Conservation (phyloP, 805 yeast genomes). For the Candida wancherniae region DNA sequence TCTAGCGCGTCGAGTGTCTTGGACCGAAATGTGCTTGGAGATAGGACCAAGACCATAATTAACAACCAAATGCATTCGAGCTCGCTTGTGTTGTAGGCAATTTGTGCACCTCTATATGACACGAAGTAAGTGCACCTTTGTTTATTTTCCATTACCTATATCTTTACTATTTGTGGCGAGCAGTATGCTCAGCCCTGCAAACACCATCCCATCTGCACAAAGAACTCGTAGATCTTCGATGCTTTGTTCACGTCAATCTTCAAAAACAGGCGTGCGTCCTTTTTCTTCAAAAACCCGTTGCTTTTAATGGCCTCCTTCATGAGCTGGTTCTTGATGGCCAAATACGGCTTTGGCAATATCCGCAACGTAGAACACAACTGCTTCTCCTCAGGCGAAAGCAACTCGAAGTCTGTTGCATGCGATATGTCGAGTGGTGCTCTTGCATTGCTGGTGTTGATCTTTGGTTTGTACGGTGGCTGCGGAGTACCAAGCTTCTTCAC, state of each 20-base stretch:
- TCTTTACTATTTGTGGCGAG: no score
- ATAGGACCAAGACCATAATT: no score
- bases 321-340: slow-evolving; percentile 84
- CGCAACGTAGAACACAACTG: slow-evolving; percentile 77
- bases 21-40: no score
- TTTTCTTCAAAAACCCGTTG: slow-evolving; percentile 79
- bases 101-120: no score
- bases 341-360: slow-evolving; percentile 86
- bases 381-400: slow-evolving; percentile 85
- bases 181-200: slow-evolving; percentile 26
- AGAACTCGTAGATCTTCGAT: slow-evolving; percentile 85
- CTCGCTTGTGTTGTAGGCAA: no score
- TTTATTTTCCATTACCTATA: no score
- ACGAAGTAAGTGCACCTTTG: no score
- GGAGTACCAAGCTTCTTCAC: slow-evolving; percentile 26
- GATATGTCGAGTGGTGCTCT: slow-evolving; percentile 60
- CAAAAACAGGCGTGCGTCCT: slow-evolving; percentile 76
- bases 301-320: slow-evolving; percentile 82
- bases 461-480: slow-evolving; percentile 39
- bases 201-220: slow-evolving; percentile 89
- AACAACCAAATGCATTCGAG: no score
- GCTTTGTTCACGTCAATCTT: slow-evolving; percentile 86
- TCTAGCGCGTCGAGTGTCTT: no score
- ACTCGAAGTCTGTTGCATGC: slow-evolving; percentile 75
- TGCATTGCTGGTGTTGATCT: slow-evolving; percentile 37